Base-by-base conservation (phyloP, 106 monocot species). In the Narthecium ossifragum region DNA sequence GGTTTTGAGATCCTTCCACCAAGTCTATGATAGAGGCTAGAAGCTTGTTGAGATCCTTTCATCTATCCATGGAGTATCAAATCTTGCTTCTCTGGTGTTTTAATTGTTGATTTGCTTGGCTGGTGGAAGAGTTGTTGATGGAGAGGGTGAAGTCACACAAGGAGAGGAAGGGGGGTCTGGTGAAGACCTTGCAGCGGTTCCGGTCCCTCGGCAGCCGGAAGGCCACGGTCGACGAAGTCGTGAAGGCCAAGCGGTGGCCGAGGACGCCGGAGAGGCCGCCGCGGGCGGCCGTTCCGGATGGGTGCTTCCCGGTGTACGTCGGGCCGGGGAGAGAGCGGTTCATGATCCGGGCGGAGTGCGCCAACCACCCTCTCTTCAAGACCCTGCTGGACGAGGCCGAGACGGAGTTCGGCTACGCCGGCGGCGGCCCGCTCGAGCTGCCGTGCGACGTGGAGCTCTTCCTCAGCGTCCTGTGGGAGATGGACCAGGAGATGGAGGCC, bases 321-420 rank as follows among this genome's bases (percentile, higher is more conserved):
- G 88, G 88, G 26, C 63, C 60, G 2, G 73, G 26, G 8, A 75
- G 67, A 54, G 79, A 88, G 51, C 65, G 79, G 39, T 83, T 79
- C 54, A 46, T 67, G 46, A 66, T 88, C 17, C 67, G 81, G 18
- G 60, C 73, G 7, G 73, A 55, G 51, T 48, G 49, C 55, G 22
- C 70, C 48, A 88, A 83, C 83, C 88, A 88, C 67, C 73, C 73
- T 1, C 69, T 83, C 7, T 88, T 88, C 51, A 53, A 69, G 31
- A 29, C 6, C 33, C 72, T 88, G 1, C 66, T 88, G 1, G 76
- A 83, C 9, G 76, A 88, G 66, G 83, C 83, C 1, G 83, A 79
- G 79, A 28, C 13, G 33, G 82, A 25, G 46, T 88, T 70, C 64
- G 88, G 88, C 9, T 79, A 70, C 63, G 46, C 67, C 2, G 32